Conservation (phyloP, 2,329 filamentous ascomycete genomes). For the Trichoderma arundinaceum region DNA sequence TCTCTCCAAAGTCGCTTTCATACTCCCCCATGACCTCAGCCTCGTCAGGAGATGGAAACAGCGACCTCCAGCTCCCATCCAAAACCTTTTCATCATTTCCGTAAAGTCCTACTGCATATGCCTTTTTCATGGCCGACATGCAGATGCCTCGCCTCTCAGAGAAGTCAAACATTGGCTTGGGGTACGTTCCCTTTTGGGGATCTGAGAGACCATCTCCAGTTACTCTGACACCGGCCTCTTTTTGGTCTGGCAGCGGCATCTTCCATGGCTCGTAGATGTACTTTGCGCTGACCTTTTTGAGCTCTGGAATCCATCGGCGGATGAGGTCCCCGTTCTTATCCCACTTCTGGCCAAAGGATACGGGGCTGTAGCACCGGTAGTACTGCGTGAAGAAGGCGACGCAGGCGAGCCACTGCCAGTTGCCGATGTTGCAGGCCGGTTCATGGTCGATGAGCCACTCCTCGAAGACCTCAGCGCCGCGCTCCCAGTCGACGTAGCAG, state of each 20-base stretch:
- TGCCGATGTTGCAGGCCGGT: constrained; percentile 73
- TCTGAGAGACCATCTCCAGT: constrained; percentile 57
- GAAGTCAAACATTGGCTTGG: constrained; percentile 81
- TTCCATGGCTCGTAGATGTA: constrained; percentile 84
- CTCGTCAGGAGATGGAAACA: constrained; percentile 49
- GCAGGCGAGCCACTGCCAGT: constrained; percentile 80
- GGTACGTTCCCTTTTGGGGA: constrained; percentile 61
- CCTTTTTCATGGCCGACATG: constrained; percentile 71
- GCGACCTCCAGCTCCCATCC: constrained; percentile 61
- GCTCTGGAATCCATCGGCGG: constrained; percentile 69
- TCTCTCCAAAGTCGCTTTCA: constrained; percentile 44
- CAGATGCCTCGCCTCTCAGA: constrained; percentile 65
- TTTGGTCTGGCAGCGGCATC: constrained; percentile 70
- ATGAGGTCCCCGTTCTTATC: constrained; percentile 71
- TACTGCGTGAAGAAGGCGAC: constrained; percentile 77
- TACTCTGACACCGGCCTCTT: constrained; percentile 68
- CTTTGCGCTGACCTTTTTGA: constrained; percentile 65
- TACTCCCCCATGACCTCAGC: constrained; percentile 47
- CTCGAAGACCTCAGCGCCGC: constrained; percentile 78
- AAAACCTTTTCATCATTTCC: constrained; percentile 67
- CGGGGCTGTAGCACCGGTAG: constrained; percentile 71
- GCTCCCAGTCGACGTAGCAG: constrained; percentile 80
- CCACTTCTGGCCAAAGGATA: constrained; percentile 77
- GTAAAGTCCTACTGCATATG: constrained; percentile 68
- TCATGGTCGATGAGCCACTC: constrained; percentile 79